Conservation (phyloP, 2,329 filamentous ascomycete genomes). For the Colletotrichum filicis region DNA sequence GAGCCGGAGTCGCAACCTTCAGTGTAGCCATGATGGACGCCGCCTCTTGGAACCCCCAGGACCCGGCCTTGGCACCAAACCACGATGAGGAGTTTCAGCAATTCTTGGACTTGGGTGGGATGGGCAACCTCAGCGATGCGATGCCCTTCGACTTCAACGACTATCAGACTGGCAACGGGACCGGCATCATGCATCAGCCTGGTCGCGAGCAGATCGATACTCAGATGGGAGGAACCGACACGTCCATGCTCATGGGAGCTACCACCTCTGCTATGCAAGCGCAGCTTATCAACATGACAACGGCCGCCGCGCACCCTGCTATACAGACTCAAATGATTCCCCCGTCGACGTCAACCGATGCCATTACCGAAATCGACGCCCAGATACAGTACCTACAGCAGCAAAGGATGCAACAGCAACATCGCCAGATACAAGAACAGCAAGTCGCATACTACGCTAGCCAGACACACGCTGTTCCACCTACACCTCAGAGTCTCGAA, state of each 20-base stretch:
- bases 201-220: slow-evolving; percentile 58
- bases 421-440: slow-evolving; percentile 67
- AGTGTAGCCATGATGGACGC: slow-evolving; percentile 62
- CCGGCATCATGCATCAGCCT: slow-evolving; percentile 52
- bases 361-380: slow-evolving; percentile 70
- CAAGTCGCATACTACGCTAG: slow-evolving; percentile 56
- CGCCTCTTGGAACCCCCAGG: slow-evolving; percentile 65
- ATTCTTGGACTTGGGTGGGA: slow-evolving; percentile 70
- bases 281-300: slow-evolving; percentile 61
- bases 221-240: slow-evolving; percentile 59
- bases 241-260: slow-evolving; percentile 48
- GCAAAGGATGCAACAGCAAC: slow-evolving; percentile 71
- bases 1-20: background rate
- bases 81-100: slow-evolving; percentile 73
- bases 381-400: slow-evolving; percentile 75
- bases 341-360: slow-evolving; percentile 59
- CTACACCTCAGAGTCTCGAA: slow-evolving; percentile 84
- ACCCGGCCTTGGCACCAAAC: slow-evolving; percentile 62
- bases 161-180: slow-evolving; percentile 55
- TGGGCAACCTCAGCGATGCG: slow-evolving; percentile 62
- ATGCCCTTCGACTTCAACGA: slow-evolving; percentile 71
- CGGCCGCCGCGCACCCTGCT: slow-evolving; percentile 54
- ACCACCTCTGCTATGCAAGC: slow-evolving; percentile 44
- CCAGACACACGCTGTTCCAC: slow-evolving; percentile 74
- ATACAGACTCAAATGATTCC: slow-evolving; percentile 59